phyloP scores from a whole-genome alignment of 257 asterid genomes.

The Solanum arcanum region DNA sequence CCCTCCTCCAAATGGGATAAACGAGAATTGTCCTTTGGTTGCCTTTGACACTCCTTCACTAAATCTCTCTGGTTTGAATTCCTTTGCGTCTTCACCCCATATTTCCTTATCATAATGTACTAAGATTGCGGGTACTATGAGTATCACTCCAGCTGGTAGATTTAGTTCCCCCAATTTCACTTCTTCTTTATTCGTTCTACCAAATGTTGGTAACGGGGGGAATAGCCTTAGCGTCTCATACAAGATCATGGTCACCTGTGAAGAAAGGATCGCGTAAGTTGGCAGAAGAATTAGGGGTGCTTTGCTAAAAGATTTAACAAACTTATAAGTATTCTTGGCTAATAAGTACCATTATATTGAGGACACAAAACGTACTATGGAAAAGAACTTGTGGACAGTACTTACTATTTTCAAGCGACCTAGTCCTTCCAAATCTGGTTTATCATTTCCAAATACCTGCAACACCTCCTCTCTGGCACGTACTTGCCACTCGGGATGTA shows the following conservation, averaged over 20 bases:
- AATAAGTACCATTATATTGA: neutral
- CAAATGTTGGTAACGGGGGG: slow-evolving; percentile 7
- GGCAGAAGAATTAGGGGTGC: neutral
- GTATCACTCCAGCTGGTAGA: slow-evolving; percentile 7
- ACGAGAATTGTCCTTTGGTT: slow-evolving; percentile 3
- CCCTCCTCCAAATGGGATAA: slow-evolving; percentile 25
- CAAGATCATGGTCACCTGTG: slow-evolving; percentile 8
- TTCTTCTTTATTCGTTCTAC: neutral
- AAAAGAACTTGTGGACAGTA: neutral
- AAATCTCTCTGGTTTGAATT: slow-evolving; percentile 25
- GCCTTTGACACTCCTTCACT: slow-evolving; percentile 5
- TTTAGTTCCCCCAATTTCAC: slow-evolving; percentile 2
- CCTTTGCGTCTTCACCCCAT: slow-evolving; percentile 31
- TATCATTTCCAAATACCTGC: slow-evolving; percentile 13
- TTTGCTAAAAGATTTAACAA: neutral
- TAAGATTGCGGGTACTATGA: slow-evolving; percentile 6
- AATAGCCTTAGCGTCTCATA: slow-evolving; percentile 17
- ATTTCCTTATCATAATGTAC: slow-evolving; percentile 12
- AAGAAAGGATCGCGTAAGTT: neutral
- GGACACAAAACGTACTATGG: neutral
- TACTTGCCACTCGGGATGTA: slow-evolving; percentile 20
- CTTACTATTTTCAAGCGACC: slow-evolving; percentile 25
- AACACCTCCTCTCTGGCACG: slow-evolving; percentile 23
- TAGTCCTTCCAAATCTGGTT: slow-evolving; percentile 16
- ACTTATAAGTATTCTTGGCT: neutral